These are phyloP conservation scores for Cordyceps militaris DNA, from an alignment of 2,329 filamentous ascomycete genomes.

Conservation along the genomic window DNA sequence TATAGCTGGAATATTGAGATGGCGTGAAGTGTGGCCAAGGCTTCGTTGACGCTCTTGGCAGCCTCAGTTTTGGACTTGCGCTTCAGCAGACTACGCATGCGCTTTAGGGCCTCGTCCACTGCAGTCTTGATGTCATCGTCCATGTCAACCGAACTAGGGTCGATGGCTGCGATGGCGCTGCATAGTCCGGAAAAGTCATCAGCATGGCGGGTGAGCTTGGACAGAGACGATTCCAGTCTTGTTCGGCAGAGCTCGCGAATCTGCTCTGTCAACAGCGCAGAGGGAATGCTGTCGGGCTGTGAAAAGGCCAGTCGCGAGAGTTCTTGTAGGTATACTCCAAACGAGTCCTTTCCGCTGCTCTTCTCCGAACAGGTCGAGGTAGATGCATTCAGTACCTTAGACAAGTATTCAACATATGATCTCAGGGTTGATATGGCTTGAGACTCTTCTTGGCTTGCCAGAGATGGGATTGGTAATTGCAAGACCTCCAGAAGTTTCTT, in stretches of 20 bases:
- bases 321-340: slow-evolving; percentile 40
- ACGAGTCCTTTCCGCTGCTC: slow-evolving; percentile 24
- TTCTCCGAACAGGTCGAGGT: slow-evolving; percentile 21
- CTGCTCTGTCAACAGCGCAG: slow-evolving; percentile 42
- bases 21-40: slow-evolving; percentile 74
- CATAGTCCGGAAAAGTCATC: slow-evolving; percentile 48
- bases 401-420: slow-evolving; percentile 47
- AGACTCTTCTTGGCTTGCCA: slow-evolving; percentile 21
- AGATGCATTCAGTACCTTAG: slow-evolving; percentile 40
- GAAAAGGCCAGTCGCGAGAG: slow-evolving; percentile 51
- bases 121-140: slow-evolving; percentile 48
- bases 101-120: slow-evolving; percentile 43
- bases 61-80: slow-evolving; percentile 27
- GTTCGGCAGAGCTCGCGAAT: slow-evolving; percentile 47
- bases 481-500: slow-evolving; percentile 44
- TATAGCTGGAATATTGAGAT: slow-evolving; percentile 84
- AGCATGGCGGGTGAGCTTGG: slow-evolving; percentile 47
- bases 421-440: slow-evolving; percentile 33
- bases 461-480: slow-evolving; percentile 32
- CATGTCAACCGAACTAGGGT: slow-evolving; percentile 45
- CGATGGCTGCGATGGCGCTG: slow-evolving; percentile 46
- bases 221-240: slow-evolving; percentile 51
- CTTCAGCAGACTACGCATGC: slow-evolving; percentile 47
- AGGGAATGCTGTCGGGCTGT: slow-evolving; percentile 32
- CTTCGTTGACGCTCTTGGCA: slow-evolving; percentile 43